Percentiles rank a stretch among this genome's conserved stretches.
Evolutionary conservation across 108 stramenopile species (phyloP).

Genomic region (Mayamaea pseudoterrestris): DNA sequence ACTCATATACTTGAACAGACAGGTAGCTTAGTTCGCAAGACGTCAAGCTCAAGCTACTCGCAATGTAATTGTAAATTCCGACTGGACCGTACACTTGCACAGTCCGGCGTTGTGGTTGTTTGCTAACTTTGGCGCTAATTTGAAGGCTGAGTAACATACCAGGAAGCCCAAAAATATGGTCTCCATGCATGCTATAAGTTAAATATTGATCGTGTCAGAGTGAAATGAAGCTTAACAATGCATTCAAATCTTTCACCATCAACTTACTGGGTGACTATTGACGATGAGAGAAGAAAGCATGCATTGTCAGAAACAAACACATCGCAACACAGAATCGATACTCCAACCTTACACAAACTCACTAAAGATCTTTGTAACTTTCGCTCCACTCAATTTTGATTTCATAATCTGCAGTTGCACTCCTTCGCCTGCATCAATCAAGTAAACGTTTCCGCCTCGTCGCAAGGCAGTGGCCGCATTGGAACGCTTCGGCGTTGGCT

Average conservation of each 20-base stretch:
- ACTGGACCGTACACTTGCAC: slow-evolving; percentile 71
- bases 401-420: slow-evolving; percentile 61
- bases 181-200: slow-evolving; percentile 91
- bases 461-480: slow-evolving; percentile 40
- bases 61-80: slow-evolving; percentile 70
- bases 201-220: slow-evolving; percentile 30
- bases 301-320: too few relatives aligned
- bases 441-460: slow-evolving; percentile 31
- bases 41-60: slow-evolving; percentile 34
- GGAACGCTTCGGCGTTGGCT: slow-evolving; percentile 25
- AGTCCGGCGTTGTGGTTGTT: slow-evolving; percentile 6
- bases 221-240: slow-evolving; percentile 32
- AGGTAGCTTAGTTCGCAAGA: slow-evolving; percentile 35
- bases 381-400: slow-evolving; percentile 7
- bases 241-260: neutral
- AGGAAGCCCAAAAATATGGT: slow-evolving; percentile 89
- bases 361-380: slow-evolving; percentile 10
- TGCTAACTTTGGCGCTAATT: neutral
- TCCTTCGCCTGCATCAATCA: slow-evolving; percentile 92
- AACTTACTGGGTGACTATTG: too few relatives aligned
- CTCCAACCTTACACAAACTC: neutral
- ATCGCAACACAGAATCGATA: too few relatives aligned
- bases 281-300: too few relatives aligned
- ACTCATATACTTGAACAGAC: slow-evolving; percentile 47
- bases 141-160: slow-evolving; percentile 41